phyloP scores from a whole-genome alignment of 2,329 filamentous ascomycete species.

The Ophiosphaerella herpotricha region DNA sequence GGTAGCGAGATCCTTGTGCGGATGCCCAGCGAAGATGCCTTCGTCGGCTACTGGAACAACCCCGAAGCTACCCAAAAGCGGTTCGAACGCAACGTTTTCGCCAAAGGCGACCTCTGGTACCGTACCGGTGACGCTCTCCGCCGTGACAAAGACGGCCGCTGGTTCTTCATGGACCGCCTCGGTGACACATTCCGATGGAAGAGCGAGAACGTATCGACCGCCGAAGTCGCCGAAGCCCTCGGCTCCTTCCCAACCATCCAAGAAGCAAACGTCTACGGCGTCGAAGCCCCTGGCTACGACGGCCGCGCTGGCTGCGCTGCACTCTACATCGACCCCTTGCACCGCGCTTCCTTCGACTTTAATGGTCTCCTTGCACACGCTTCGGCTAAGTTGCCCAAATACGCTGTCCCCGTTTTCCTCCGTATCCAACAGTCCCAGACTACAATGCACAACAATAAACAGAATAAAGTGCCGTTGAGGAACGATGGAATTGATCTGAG shows the following conservation, averaged over 20 bases:
- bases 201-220: conserved; percentile 55
- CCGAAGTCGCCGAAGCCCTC: conserved; percentile 53
- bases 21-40: conserved; percentile 61
- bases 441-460: conserved; percentile 77
- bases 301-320: conserved; percentile 62
- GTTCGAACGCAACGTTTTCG: conserved; percentile 53
- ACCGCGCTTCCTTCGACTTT: conserved; percentile 56
- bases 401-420: conserved; percentile 77
- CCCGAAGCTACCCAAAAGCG: conserved; percentile 66
- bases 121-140: conserved; percentile 55
- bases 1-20: conserved; percentile 78
- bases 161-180: conserved; percentile 56
- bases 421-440: conserved; percentile 63
- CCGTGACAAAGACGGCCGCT: conserved; percentile 50
- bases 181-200: conserved; percentile 59
- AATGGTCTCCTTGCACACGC: conserved; percentile 62
- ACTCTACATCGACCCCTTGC: conserved; percentile 59
- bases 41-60: conserved; percentile 73
- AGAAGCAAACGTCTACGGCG: conserved; percentile 57
- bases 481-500: conserved; percentile 67
- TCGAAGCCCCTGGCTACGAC: conserved; percentile 53
- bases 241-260: conserved; percentile 51
- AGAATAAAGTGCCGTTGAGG: conserved; percentile 74
- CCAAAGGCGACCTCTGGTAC: conserved; percentile 55
- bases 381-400: conserved; percentile 66